These are phyloP conservation scores for Picocystis sp. DNA, from an alignment of 163 green algal genomes.

Conservation along the genomic window DNA sequence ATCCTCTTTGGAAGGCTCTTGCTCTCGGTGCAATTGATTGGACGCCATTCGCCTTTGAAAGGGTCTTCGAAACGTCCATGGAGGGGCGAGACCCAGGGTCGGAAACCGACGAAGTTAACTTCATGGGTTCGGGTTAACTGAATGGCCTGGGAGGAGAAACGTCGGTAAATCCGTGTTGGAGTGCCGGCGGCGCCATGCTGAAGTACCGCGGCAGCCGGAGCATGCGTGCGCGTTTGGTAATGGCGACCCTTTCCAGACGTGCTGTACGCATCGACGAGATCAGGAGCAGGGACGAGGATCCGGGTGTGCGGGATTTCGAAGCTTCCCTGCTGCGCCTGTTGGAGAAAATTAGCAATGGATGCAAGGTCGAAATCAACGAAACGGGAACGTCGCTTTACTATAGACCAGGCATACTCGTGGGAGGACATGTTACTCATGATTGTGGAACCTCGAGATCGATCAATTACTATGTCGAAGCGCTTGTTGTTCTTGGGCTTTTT, in stretches of 20 bases:
- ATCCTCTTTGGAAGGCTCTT: too few relatives aligned
- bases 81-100: too few relatives aligned
- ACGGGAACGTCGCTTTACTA: slow-evolving; percentile 90
- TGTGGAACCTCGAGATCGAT: slow-evolving; percentile 68
- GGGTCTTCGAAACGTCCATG: too few relatives aligned
- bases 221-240: not conserved
- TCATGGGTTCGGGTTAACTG: too few relatives aligned
- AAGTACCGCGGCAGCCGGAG: not conserved
- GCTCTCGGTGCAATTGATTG: too few relatives aligned
- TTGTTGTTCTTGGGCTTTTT: slow-evolving; percentile 74
- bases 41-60: too few relatives aligned
- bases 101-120: too few relatives aligned
- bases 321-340: slow-evolving; percentile 79
- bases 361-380: slow-evolving; percentile 89
- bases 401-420: slow-evolving; percentile 64
- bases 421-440: slow-evolving; percentile 60
- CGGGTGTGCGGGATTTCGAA: slow-evolving; percentile 75
- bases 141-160: too few relatives aligned
- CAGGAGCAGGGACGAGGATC: slow-evolving; percentile 40
- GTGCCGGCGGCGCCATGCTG: too few relatives aligned
- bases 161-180: too few relatives aligned
- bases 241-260: slow-evolving; percentile 22
- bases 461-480: slow-evolving; percentile 86
- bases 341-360: slow-evolving; percentile 92
- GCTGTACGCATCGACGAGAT: slow-evolving; percentile 86